Conservation (phyloP, 305 asterid species). For the Rubia tinctorum region DNA sequence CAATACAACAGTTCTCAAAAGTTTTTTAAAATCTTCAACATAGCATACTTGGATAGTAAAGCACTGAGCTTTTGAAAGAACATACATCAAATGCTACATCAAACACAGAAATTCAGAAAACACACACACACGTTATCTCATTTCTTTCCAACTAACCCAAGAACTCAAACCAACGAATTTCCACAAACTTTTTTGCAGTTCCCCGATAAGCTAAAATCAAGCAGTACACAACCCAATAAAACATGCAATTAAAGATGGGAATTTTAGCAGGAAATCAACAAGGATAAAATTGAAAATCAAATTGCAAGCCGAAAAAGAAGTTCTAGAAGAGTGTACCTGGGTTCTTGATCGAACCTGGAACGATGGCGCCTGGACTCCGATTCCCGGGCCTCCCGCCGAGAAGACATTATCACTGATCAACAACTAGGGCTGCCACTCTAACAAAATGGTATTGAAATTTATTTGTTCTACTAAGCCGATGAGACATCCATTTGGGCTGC, state of each 20-base stretch:
- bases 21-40: background rate
- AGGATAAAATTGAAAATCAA: background rate
- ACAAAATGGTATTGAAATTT: background rate
- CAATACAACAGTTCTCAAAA: background rate
- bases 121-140: background rate
- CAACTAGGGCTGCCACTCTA: background rate
- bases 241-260: background rate
- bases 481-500: constrained; percentile 1
- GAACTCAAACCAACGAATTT: background rate
- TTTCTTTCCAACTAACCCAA: background rate
- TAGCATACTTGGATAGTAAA: background rate
- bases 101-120: background rate
- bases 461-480: background rate
- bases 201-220: background rate
- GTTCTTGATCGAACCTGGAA: constrained; percentile 69
- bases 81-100: background rate
- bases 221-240: background rate
- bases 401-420: constrained; percentile 36
- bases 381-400: too few relatives aligned
- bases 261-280: background rate
- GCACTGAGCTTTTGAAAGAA: background rate
- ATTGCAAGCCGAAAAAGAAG: background rate
- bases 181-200: background rate
- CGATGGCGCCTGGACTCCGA: constrained; percentile 60
- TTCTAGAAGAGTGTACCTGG: constrained; percentile 37